A percentile compares a stretch with the other conserved stretches of the same genome.
Conservation (phyloP, 495 filamentous ascomycete species). For the Aspergillus indologenus region DNA sequence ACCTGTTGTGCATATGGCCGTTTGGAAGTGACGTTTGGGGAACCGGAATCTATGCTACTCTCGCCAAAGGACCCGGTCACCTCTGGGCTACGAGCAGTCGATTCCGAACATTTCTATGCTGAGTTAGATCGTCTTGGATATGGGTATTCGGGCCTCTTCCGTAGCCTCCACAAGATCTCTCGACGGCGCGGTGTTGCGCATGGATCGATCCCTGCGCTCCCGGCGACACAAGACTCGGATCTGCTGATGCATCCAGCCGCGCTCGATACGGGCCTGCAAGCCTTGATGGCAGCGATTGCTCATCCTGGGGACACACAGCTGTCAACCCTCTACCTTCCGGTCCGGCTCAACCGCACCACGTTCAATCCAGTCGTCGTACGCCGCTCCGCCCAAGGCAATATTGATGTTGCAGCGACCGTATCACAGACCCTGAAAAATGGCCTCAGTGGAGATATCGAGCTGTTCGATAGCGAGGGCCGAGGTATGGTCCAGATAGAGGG, state of each 20-base stretch:
- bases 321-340: slow-evolving; percentile 7
- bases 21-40: slow-evolving; percentile 6
- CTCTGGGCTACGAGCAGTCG: slow-evolving; percentile 13
- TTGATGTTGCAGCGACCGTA: background rate
- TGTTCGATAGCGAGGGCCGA: slow-evolving; percentile 5
- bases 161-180: slow-evolving; percentile 9
- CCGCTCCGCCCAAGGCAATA: background rate
- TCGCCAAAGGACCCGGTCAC: background rate
- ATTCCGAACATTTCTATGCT: slow-evolving; percentile 23
- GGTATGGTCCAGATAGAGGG: slow-evolving; percentile 10
- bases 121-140: slow-evolving; percentile 20
- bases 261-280: slow-evolving; percentile 8
- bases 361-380: background rate
- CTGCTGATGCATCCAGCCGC: slow-evolving; percentile 8
- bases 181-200: slow-evolving; percentile 6
- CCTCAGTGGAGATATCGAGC: slow-evolving; percentile 6
- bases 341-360: background rate
- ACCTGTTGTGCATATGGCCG: slow-evolving; percentile 3
- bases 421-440: background rate
- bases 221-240: slow-evolving; percentile 1
- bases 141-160: slow-evolving; percentile 22
- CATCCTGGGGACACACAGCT: slow-evolving; percentile 9
- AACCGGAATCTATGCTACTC: background rate
- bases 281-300: slow-evolving; percentile 2
- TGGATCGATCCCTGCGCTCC: slow-evolving; percentile 8